These are phyloP conservation scores for Vaccinium corymbosum DNA, from an alignment of 148 eudicot species.

Conservation along the genomic window DNA sequence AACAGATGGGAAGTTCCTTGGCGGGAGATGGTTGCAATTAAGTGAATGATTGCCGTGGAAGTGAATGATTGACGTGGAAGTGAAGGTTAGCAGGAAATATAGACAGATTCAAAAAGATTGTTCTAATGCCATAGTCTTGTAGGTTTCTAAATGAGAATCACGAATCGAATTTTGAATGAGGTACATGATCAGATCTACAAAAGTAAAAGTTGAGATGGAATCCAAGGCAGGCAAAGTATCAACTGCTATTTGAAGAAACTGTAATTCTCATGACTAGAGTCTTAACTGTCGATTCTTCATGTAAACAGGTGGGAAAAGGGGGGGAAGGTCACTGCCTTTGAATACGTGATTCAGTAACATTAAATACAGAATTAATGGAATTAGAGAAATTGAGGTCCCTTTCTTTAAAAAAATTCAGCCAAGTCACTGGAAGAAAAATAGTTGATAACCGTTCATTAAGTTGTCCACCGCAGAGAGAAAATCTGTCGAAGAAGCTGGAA, in stretches of 20 bases:
- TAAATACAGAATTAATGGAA: background rate
- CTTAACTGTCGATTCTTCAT: background rate
- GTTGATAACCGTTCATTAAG: background rate
- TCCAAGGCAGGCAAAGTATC: conserved; percentile 1
- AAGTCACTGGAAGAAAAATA: conserved; percentile 16
- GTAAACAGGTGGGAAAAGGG: background rate
- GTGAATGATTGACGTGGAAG: background rate
- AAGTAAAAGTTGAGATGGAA: background rate
- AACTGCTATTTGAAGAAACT: background rate
- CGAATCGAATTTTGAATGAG: background rate
- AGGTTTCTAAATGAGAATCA: background rate
- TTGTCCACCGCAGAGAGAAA: background rate
- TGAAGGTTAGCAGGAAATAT: conserved; percentile 9
- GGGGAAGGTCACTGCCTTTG: background rate
- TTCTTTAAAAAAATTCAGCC: background rate
- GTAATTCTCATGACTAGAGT: background rate
- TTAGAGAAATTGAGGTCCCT: background rate
- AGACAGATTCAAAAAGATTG: background rate
- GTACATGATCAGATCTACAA: background rate
- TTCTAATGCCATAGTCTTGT: background rate
- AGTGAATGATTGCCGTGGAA: background rate
- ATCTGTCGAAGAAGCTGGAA: background rate
- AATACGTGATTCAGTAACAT: background rate
- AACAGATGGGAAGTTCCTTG: background rate
- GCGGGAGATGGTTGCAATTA: background rate